Evolutionary conservation across 495 filamentous ascomycete genomes (phyloP), one percentile per base, ranked within the genome.

Genomic region (Copromyces sp.): DNA sequence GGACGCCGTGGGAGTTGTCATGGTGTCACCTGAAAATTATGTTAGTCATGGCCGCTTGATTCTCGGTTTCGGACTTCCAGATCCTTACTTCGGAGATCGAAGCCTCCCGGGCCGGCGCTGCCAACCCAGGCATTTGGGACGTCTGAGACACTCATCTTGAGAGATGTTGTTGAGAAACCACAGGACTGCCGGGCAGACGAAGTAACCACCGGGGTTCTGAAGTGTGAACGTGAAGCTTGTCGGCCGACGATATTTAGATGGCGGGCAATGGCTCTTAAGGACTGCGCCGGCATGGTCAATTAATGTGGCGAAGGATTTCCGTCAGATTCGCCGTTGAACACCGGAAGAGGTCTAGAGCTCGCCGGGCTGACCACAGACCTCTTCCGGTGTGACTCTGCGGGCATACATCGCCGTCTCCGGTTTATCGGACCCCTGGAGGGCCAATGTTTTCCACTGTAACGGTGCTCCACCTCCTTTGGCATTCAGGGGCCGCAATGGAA

Each of bases 1-100:
- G 12, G 90, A 87, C 5, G 85, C 70, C 45, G 93, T 97, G 2
- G 95, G 94, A 1, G 93, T 94, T 9, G 95, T 98, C 82, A 94
- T 88, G 35, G 91, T 92, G 78, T 98, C 94, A 81, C 87, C 88
- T 89, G 78, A n/a, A n/a, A 37, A 29, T 8, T 14, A 35, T 35
- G 59, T 74, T 35, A 68, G 73, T 39, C 44, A 70, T 69, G 5
- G 9, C n/a, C 7, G 24, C 16, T 4, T 24, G 35, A 20, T 12
- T 37, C 39, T 8, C 37, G 4, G 12, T 32, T 17, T 38, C 20
- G 24, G 24, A 24, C 8, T 24, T 14, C 9, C 9, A 11, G 17
- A 12, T 14, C 79, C 53, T 78, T 74, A 84, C 83, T 85, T 71
- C 83, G 79, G 37, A 85, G 75, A 65, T 85, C 83, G 53, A 76